Base-by-base conservation (phyloP, 768 basidiomycete genomes). In the Amanita inopinata region DNA sequence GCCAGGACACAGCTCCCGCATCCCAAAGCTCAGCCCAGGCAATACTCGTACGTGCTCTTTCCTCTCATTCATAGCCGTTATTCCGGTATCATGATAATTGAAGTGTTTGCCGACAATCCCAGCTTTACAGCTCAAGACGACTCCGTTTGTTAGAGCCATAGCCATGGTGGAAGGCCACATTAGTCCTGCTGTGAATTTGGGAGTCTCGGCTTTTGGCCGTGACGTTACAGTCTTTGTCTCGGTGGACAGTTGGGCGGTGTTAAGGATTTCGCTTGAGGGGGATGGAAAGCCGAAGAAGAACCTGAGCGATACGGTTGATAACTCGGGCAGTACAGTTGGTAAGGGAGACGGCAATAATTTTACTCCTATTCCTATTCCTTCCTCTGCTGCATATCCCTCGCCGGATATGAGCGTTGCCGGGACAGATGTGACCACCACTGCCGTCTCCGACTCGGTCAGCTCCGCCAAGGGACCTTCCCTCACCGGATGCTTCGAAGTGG, bases 121-220 rank as follows among this genome's bases (percentile, higher is more conserved):
- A 68, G 69, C 66, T 10, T 49, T 75, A n/a, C 58, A 60, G 46
- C 54, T 74, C 15, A 61, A 64, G 5, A 65, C 63, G 2, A 58
- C 55, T 43, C 66, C 71, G 2, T 59, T 56, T 14, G 61, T 63
- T n/a, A 57, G 57, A 5, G 62, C 67, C 9, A 65, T 64, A 2
- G 70, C 68, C 9, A 62, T 53, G 2, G 46, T 76, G 19, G 55
- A 60, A 19, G 73, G 66, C 2, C 73, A 77, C 51, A 54, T 77
- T 25, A 73, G 70, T 44, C 76, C 74, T 0, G 56, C 57, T 27
- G 46, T 75, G 36, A 66, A 68, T 40, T 56, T 78, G 40, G 68
- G 69, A 3, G 51, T 78, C 24, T 52, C 55, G 5, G 69, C 68
- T 2, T 56, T 76, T 1, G 61, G 50, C 9, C 58, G 58, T 19